phyloP scores from a whole-genome alignment of 805 yeast species.

The Saccharomyces paradoxus region DNA sequence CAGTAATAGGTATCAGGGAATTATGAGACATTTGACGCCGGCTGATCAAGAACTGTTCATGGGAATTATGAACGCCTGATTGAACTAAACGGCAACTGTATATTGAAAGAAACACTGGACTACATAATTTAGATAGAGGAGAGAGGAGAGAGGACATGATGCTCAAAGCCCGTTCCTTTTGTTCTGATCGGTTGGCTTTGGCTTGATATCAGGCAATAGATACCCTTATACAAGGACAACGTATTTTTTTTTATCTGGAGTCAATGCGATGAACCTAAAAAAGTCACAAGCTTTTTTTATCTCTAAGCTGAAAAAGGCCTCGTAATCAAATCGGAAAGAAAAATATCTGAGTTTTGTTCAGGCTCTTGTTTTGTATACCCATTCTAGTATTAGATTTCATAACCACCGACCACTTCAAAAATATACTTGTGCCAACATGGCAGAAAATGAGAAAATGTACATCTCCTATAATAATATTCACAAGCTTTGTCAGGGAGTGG shows the following conservation, averaged over 20 bases:
- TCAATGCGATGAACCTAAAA: background rate
- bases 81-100: background rate
- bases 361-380: background rate
- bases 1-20: slow-evolving; percentile 38
- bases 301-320: background rate
- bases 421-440: slow-evolving; percentile 17
- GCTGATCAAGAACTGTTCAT: slow-evolving; percentile 31
- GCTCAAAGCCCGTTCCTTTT: background rate
- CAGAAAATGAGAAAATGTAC: slow-evolving; percentile 40
- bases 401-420: background rate
- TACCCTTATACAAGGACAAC: too few species aligned
- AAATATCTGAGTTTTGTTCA: background rate
- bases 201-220: background rate
- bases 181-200: background rate
- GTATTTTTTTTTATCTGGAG: background rate
- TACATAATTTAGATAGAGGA: background rate
- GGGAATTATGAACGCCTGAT: slow-evolving; percentile 3
- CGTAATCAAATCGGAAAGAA: background rate
- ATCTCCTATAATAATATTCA: slow-evolving; percentile 76
- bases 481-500: slow-evolving; percentile 69
- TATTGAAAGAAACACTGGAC: background rate
- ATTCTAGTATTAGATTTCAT: background rate
- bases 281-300: background rate
- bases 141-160: background rate
- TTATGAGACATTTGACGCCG: slow-evolving; percentile 35